Conservation (phyloP, 768 basidiomycete genomes). For the Lactarius quietus region DNA sequence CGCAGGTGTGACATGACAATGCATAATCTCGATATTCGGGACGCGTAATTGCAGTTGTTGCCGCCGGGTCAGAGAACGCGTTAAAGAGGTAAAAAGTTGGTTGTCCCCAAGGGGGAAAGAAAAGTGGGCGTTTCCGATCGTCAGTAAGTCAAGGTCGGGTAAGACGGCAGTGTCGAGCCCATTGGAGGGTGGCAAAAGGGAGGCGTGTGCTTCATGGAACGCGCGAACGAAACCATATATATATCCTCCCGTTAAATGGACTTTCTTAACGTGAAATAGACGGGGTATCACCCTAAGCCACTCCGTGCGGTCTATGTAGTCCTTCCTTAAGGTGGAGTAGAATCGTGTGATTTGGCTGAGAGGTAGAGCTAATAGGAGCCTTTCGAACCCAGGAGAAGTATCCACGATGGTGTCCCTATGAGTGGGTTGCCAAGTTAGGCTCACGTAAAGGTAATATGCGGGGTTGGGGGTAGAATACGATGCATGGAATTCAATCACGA, state of each 20-base stretch:
- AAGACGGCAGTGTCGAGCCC: background rate
- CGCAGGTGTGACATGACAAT: conserved; percentile 16
- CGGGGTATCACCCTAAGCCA: conserved; percentile 17
- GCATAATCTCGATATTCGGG: background rate
- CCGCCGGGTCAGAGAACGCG: conserved; percentile 10
- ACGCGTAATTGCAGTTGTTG: background rate
- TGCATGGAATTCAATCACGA: background rate
- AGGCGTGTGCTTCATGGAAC: conserved; percentile 2
- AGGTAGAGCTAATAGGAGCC: conserved; percentile 12
- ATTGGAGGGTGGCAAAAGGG: background rate
- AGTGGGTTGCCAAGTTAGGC: background rate
- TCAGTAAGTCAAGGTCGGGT: conserved; percentile 1
- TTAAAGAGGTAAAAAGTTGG: conserved; percentile 18
- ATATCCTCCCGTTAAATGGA: conserved; percentile 4
- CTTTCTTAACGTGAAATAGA: conserved; percentile 5
- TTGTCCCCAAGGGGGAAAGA: conserved; percentile 18
- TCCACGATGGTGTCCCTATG: background rate
- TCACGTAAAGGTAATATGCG: background rate
- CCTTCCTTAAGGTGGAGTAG: background rate
- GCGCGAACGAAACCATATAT: conserved; percentile 12
- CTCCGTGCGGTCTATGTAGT: background rate
- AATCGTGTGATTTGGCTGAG: conserved; percentile 2
- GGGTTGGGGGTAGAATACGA: background rate
- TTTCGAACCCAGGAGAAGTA: background rate
- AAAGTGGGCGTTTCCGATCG: conserved; percentile 17